A percentile compares a stretch with the other conserved stretches of the same genome.
These are phyloP conservation scores for Populus euphratica DNA, from an alignment of 345 rosid species.

Conservation along the genomic window DNA sequence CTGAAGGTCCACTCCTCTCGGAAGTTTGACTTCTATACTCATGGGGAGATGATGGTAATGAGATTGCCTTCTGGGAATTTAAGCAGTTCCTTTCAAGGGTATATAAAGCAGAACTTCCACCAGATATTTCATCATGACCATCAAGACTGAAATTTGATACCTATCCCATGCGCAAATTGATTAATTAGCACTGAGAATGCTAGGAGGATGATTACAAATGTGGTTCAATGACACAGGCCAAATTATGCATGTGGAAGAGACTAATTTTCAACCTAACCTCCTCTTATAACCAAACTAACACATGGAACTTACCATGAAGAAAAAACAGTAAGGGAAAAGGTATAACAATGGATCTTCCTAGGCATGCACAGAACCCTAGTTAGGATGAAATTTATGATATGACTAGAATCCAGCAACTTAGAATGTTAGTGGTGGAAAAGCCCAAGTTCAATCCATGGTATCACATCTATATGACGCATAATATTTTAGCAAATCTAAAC, in stretches of 20 bases:
- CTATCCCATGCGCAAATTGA: conserved; percentile 30
- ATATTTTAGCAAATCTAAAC: too few relatives aligned
- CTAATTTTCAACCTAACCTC: background rate
- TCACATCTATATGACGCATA: background rate
- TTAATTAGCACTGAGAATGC: conserved; percentile 13
- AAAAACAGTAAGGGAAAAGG: background rate
- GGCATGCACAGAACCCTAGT: background rate
- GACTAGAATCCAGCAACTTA: background rate
- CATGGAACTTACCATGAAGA: background rate
- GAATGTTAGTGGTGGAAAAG: background rate
- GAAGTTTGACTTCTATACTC: conserved; percentile 58
- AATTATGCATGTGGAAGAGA: background rate
- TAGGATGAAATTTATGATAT: background rate
- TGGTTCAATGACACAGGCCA: background rate
- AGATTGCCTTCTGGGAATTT: conserved; percentile 84
- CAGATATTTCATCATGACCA: conserved; percentile 55
- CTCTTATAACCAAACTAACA: background rate
- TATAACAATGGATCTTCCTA: background rate
- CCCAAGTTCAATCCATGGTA: background rate
- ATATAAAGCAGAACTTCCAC: conserved; percentile 62
- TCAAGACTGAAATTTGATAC: conserved; percentile 57
- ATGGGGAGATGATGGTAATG: conserved; percentile 91
- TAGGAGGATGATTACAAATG: background rate
- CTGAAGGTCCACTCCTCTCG: conserved; percentile 50
- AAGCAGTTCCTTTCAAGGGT: conserved; percentile 45